Evolutionary conservation across 1,139 yeast genomes (phyloP), one percentile per base, ranked within the genome.

Genomic region (Saccharomyces hybrid): DNA sequence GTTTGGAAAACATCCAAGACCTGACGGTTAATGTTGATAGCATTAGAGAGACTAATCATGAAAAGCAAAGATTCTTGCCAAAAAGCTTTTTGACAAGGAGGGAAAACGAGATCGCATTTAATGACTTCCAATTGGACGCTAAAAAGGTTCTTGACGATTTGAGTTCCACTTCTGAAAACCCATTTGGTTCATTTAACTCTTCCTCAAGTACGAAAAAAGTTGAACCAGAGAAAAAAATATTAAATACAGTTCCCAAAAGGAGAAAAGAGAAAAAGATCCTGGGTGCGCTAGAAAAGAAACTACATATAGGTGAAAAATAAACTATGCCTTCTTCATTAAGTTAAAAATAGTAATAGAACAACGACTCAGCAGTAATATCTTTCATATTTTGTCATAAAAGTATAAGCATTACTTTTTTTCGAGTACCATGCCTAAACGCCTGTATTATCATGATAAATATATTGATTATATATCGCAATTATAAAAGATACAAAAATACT

Each of bases 31-130:
- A 54, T 8, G 55, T 62, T 9, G 59, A 52, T 3, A 60, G 60
- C 42, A 51, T 61, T 16, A 52, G 54, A 21, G 65, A 60, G 31
- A 34, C 51, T 16, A 27, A 12, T 7, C 32, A 31, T 9, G 24
- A 38, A 38, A 19, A 16, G 44, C n/a, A 38, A 19, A 38, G 44
- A 19, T 19, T 38, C 2, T 11, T 38, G 26, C 44, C 44, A 12
- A 5, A 19, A 38, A 38, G 44, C 11, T 4, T 38, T 19, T 12
- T 38, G n/a, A 58, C 60, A 1, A 47, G 42, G 16, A 57, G 65
- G 49, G 55, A 63, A 28, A 56, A 53, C 14, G 56, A 46, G 42
- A 57, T 60, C 4, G 54, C 61, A 12, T 65, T 65, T 49, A 61
- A 60, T 44, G 57, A 58, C 34, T 42, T 55, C 9, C 54, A 61